These are phyloP conservation scores for Paracamarosporium sp. DNA, from an alignment of 2,329 filamentous ascomycete species.

Conservation along the genomic window DNA sequence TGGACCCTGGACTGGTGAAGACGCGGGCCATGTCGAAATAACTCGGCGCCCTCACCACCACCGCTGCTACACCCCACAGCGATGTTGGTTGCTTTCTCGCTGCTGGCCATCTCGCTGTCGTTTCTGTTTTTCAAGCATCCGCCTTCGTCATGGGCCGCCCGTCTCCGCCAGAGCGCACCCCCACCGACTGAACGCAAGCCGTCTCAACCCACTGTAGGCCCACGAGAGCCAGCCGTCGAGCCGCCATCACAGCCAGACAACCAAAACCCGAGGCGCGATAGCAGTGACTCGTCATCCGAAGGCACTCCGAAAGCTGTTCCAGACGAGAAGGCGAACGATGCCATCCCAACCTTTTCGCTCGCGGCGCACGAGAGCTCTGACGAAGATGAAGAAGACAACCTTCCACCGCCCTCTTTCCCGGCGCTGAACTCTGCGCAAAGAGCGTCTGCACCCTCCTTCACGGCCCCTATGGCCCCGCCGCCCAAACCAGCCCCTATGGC, in stretches of 20 bases:
- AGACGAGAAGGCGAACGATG: conserved; percentile 18
- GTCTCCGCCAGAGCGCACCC: conserved; percentile 16
- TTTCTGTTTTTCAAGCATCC: conserved; percentile 44
- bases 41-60: neutral
- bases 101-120: conserved; percentile 45
- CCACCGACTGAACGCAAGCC: conserved; percentile 18
- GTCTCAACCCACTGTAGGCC: conserved; percentile 14
- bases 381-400: conserved; percentile 41
- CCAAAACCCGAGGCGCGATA: neutral
- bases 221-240: conserved; percentile 20
- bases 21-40: neutral
- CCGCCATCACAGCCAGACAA: conserved; percentile 15
- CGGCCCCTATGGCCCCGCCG: conserved; percentile 27
- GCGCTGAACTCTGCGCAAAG: conserved; percentile 55
- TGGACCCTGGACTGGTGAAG: neutral
- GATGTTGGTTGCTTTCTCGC: conserved; percentile 48
- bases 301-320: conserved; percentile 41
- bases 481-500: conserved; percentile 36
- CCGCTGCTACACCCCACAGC: conserved; percentile 25
- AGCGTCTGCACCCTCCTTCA: conserved; percentile 37
- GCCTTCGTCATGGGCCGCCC: conserved; percentile 43
- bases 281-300: conserved; percentile 29
- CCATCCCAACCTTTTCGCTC: conserved; percentile 45
- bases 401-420: conserved; percentile 51
- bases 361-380: conserved; percentile 41